These are phyloP conservation scores for Hypoxylon sp. DNA, from an alignment of 2,329 filamentous ascomycete genomes.

Conservation along the genomic window DNA sequence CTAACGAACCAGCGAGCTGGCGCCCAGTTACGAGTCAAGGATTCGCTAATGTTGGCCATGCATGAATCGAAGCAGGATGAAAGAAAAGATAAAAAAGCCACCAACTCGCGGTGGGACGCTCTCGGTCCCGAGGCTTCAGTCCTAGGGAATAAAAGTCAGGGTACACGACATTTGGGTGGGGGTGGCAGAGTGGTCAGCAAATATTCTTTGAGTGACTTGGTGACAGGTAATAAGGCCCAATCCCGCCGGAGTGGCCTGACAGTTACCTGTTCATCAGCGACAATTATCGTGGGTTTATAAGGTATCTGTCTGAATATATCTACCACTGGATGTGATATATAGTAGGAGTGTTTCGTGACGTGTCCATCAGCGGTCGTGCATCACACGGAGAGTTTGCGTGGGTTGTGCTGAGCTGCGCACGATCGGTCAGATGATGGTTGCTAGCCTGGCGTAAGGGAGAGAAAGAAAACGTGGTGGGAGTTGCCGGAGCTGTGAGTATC, in stretches of 20 bases:
- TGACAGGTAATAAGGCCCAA: background rate
- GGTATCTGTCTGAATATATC: background rate
- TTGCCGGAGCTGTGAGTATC: too few relatives aligned
- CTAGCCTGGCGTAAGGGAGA: conserved; percentile 5
- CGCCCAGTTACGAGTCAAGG: background rate
- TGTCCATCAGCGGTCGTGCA: background rate
- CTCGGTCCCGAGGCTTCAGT: background rate
- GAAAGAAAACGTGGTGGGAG: background rate
- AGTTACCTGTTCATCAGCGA: background rate
- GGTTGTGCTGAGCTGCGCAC: conserved; percentile 4
- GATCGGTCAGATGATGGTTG: conserved; percentile 10
- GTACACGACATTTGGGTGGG: background rate
- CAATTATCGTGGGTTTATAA: background rate
- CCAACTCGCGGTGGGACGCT: background rate
- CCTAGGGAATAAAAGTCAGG: background rate
- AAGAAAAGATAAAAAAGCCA: background rate
- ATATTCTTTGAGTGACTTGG: too few relatives aligned
- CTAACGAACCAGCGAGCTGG: background rate
- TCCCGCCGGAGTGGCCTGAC: background rate
- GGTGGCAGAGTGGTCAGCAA: background rate
- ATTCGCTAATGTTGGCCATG: background rate
- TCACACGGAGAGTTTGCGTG: conserved; percentile 8
- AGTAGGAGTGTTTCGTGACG: background rate
- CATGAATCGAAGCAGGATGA: background rate
- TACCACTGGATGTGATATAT: background rate